These are phyloP conservation scores for Austropuccinia psidii DNA, from an alignment of 1,284 basidiomycete species.

Conservation along the genomic window DNA sequence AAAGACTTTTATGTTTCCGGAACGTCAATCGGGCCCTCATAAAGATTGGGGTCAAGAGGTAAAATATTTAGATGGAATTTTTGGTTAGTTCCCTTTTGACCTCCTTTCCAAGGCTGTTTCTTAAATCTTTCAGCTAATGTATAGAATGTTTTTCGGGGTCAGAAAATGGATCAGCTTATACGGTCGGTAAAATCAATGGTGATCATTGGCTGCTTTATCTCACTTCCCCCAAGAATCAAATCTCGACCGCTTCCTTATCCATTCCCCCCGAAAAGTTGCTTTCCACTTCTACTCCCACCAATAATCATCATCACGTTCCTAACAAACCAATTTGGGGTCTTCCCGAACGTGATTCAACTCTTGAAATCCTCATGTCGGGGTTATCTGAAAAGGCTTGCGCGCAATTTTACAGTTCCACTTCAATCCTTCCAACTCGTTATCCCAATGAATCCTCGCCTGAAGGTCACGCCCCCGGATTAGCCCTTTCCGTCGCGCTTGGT, in stretches of 20 bases:
- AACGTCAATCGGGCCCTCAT: conserved; percentile 88
- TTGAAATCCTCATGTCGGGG: conserved; percentile 97
- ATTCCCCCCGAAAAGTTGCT: conserved; percentile 40
- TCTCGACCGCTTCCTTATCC: conserved; percentile 20
- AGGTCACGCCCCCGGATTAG: conserved; percentile 59
- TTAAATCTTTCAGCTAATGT: not conserved
- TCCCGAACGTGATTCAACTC: conserved; percentile 66
- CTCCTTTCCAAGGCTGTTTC: not conserved
- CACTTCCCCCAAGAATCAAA: conserved; percentile 56
- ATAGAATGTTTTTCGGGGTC: conserved; percentile 48
- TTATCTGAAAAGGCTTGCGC: conserved; percentile 66
- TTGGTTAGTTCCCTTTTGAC: conserved; percentile 51
- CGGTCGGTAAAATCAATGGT: conserved; percentile 94
- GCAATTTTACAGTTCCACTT: conserved; percentile 60
- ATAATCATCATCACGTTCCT: conserved; percentile 40
- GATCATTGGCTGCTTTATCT: conserved; percentile 98
- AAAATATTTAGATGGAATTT: conserved; percentile 78
- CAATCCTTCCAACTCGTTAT: conserved; percentile 37
- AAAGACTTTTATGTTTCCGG: conserved; percentile 99
- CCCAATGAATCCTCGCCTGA: conserved; percentile 42
- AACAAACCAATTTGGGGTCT: conserved; percentile 40
- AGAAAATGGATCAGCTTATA: conserved; percentile 75
- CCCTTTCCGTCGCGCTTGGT: conserved; percentile 66
- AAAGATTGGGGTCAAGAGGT: conserved; percentile 92
- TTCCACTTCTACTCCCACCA: conserved; percentile 46